Evolutionary conservation across 208 protist species (phyloP), one percentile per base, ranked within the genome.

Genomic region (Leishmania major): DNA sequence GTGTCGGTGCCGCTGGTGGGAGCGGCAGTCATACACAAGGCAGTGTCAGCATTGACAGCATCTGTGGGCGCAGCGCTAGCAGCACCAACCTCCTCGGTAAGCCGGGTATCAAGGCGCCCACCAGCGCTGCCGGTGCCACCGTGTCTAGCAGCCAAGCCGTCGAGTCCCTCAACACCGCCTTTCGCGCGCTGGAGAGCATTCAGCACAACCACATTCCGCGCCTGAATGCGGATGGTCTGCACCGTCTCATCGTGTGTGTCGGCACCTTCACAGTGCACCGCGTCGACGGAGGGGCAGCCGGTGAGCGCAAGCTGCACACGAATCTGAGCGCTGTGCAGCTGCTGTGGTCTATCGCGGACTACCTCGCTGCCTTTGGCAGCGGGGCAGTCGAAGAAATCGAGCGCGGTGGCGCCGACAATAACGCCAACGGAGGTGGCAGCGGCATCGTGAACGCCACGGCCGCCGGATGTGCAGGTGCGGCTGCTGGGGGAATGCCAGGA

Each of bases 251-350:
- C 53, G 77, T 85, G 28, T 91, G 91, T 77, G 87, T 81, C 53
- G 92, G 91, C 37, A 83, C 90, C 45, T 95, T 97, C 77, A 87
- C 91, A 55, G 79, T 76, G 31, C 86, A 92, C 67, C 79, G 78
- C 74, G 64, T 87, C 28, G 85, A 81, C 28, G 64, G 73, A n/a
- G 88, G 77, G 5, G 74, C 76, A 31, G 64, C 78, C 1, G 78
- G 73, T 2, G 86, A 93, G 72, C 82, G 83, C 43, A 90, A 91
- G 17, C 81, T 96, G 77, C 90, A 93, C 79, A 89, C 94, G 49
- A 96, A 98, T 73, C 85, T 98, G 17, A 98, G 90, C 70, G 92
- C 95, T 8, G 90, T 96, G 77, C 95, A 98, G 83, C 80, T 96
- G 53, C 80, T 96, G 57, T 98, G 95, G 93, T 95, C 95, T 51